Evolutionary conservation across 495 filamentous ascomycete genomes (phyloP).

Genomic region (Chlorociboria aeruginascens): DNA sequence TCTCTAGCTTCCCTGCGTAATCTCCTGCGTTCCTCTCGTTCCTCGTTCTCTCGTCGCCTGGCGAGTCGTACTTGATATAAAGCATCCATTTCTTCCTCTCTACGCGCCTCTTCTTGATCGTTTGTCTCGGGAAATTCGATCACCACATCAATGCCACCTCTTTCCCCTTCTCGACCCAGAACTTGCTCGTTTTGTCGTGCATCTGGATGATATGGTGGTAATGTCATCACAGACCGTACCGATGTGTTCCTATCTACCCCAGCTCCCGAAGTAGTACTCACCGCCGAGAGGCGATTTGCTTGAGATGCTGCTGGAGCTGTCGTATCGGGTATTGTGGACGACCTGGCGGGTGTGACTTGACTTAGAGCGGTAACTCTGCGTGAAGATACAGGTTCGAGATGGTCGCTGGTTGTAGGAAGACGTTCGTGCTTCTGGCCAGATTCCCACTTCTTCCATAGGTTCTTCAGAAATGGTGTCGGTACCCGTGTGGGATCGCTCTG

Average conservation of each 20-base stretch:
- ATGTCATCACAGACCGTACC: slow-evolving; percentile 81
- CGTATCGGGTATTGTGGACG: slow-evolving; percentile 9
- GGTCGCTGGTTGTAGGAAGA: slow-evolving; percentile 17
- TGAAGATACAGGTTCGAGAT: slow-evolving; percentile 16
- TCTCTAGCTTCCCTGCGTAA: slow-evolving; percentile 56
- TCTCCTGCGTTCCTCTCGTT: slow-evolving; percentile 61
- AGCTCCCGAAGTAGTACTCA: slow-evolving; percentile 11
- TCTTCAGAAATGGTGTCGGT: slow-evolving; percentile 45
- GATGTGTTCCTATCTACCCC: slow-evolving; percentile 73
- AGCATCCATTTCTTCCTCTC: slow-evolving; percentile 89
- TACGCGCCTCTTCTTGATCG: slow-evolving; percentile 50
- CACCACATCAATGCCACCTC: slow-evolving; percentile 84
- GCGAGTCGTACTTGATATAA: slow-evolving; percentile 81
- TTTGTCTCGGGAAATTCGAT: slow-evolving; percentile 61
- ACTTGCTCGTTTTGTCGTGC: slow-evolving; percentile 68
- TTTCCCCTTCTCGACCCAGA: slow-evolving; percentile 83
- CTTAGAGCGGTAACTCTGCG: background rate
- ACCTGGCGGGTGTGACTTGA: background rate
- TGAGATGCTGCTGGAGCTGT: slow-evolving; percentile 2
- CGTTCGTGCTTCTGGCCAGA: slow-evolving; percentile 23
- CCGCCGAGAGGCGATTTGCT: slow-evolving; percentile 8
- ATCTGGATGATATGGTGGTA: slow-evolving; percentile 63
- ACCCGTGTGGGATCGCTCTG: slow-evolving; percentile 40
- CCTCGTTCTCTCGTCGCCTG: slow-evolving; percentile 60
- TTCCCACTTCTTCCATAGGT: slow-evolving; percentile 48